Conservation (phyloP, 2,329 filamentous ascomycete genomes). For the Cercospora sojina region DNA sequence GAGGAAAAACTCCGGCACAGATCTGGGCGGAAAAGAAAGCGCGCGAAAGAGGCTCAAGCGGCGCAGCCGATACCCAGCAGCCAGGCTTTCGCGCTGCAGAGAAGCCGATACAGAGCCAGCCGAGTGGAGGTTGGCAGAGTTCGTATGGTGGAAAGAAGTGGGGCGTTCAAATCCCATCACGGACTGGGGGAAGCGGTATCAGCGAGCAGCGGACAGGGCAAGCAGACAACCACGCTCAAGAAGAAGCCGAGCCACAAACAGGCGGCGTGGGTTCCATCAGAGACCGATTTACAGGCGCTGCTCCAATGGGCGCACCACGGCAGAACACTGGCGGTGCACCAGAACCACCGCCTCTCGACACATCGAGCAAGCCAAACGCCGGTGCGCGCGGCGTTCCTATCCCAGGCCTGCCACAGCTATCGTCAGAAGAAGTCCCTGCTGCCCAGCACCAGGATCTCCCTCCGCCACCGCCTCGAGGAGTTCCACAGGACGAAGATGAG, state of each 20-base stretch:
- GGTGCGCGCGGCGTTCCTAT: conserved; percentile 67
- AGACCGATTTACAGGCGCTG: conserved; percentile 77
- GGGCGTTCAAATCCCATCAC: conserved; percentile 75
- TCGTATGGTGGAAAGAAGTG: conserved; percentile 87
- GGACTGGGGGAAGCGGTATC: conserved; percentile 62
- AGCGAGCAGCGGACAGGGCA: conserved; percentile 64
- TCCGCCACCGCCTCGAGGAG: conserved; percentile 44
- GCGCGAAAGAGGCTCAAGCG: conserved; percentile 63
- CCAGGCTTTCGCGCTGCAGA: conserved; percentile 36
- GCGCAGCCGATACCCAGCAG: conserved; percentile 51
- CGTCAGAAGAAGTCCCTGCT: conserved; percentile 52
- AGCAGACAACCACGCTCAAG: conserved; percentile 43
- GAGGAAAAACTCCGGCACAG: conserved; percentile 94
- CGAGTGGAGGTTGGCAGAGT: conserved; percentile 87
- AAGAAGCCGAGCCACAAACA: conserved; percentile 51
- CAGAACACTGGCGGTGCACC: conserved; percentile 43
- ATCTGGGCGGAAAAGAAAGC: conserved; percentile 98
- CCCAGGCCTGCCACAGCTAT: conserved; percentile 69
- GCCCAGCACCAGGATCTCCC: conserved; percentile 53
- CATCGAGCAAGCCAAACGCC: conserved; percentile 66
- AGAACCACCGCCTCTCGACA: conserved; percentile 63
- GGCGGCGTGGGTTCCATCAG: conserved; percentile 72
- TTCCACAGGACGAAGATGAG: conserved; percentile 34
- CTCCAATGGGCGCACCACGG: conserved; percentile 63
- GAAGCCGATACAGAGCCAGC: conserved; percentile 63